Evolutionary conservation across 2,329 filamentous ascomycete genomes (phyloP).

Genomic region (Colletotrichum lupini): DNA sequence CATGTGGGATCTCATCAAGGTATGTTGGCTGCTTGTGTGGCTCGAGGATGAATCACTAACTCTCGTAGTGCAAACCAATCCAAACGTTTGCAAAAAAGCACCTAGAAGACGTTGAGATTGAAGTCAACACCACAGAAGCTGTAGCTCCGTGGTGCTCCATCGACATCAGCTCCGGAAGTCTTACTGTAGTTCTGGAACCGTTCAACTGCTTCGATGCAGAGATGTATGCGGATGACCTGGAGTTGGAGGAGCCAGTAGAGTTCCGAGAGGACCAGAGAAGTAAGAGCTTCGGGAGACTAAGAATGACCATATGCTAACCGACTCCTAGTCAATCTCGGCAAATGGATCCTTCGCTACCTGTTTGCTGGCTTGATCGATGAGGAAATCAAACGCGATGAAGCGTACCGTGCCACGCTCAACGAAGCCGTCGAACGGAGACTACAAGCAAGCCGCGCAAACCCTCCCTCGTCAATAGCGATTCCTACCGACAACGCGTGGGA

Average conservation of each 20-base stretch:
- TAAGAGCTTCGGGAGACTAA: conserved; percentile 53
- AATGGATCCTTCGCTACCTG: conserved; percentile 94
- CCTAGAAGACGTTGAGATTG: conserved; percentile 88
- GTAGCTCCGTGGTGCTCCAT: conserved; percentile 97
- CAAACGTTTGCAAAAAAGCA: conserved; percentile 94
- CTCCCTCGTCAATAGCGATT: conserved; percentile 68
- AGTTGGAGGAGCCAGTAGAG: conserved; percentile 77
- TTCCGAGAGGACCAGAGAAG: conserved; percentile 95
- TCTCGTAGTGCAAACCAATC: conserved; percentile 79
- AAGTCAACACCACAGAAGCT: conserved; percentile 88
- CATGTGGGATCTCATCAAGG: conserved; percentile 92
- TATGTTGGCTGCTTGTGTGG: conserved; percentile 49
- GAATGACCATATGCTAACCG: not conserved
- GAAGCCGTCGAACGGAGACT: conserved; percentile 69
- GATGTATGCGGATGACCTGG: conserved; percentile 92
- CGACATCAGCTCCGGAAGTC: conserved; percentile 89
- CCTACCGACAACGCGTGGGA: conserved; percentile 50
- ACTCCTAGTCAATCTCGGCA: conserved; percentile 87
- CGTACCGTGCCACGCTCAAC: conserved; percentile 76
- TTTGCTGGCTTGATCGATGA: conserved; percentile 92
- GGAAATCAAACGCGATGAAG: conserved; percentile 84
- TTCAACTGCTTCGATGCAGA: conserved; percentile 98
- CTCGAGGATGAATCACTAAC: conserved; percentile 32
- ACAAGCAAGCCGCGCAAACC: conserved; percentile 64
- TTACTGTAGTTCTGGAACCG: conserved; percentile 91